phyloP scores from a whole-genome alignment of 257 asterid species.

The Cinchona pubescens region DNA sequence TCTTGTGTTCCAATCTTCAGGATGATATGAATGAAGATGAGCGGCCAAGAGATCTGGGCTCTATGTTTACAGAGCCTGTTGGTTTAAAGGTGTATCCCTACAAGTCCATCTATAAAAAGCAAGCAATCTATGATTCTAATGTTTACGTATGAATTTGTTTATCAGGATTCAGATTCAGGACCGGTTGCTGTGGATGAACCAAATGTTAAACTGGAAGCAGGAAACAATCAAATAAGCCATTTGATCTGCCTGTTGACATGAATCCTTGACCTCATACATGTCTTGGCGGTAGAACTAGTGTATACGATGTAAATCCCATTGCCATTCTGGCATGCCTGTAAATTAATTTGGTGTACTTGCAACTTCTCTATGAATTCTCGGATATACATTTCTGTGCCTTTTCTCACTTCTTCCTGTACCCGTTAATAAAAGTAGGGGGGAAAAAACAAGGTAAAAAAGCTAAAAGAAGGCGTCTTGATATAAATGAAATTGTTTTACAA shows the following conservation, averaged over 20 bases:
- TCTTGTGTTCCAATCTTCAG: slow-evolving; percentile 22
- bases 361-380: neutral
- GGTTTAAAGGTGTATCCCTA: slow-evolving; percentile 28
- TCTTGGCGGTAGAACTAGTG: neutral
- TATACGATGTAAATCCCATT: neutral
- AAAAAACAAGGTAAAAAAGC: too few species aligned
- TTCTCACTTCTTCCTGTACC: too few species aligned
- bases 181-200: slow-evolving; percentile 25
- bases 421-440: too few species aligned
- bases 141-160: slow-evolving; percentile 12
- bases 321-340: neutral
- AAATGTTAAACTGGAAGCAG: slow-evolving; percentile 29
- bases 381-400: too few species aligned
- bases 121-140: slow-evolving; percentile 1
- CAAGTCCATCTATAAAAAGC: slow-evolving; percentile 4
- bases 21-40: slow-evolving; percentile 35
- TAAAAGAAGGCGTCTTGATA: too few species aligned
- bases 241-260: slow-evolving; percentile 27
- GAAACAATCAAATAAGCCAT: slow-evolving; percentile 34
- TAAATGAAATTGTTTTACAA: too few species aligned
- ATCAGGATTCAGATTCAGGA: slow-evolving; percentile 28
- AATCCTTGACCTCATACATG: slow-evolving; percentile 4
- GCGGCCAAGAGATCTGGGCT: slow-evolving; percentile 24
- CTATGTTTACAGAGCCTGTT: slow-evolving; percentile 20
- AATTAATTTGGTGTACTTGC: neutral